Evolutionary conservation across 2,329 filamentous ascomycete genomes (phyloP).

Genomic region (Penicillium sp.): DNA sequence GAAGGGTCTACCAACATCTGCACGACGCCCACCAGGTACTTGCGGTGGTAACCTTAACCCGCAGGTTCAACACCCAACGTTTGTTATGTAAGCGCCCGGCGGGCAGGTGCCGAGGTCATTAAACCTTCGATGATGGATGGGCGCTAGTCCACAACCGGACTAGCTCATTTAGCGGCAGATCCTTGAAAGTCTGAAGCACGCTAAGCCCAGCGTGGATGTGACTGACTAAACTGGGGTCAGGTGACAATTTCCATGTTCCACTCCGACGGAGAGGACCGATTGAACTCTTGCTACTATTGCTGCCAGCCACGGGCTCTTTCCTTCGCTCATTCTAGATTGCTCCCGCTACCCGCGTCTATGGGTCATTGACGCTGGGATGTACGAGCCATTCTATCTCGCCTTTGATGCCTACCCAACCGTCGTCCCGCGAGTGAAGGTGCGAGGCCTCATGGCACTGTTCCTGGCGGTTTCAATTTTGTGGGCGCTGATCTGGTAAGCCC

Average conservation of each 20-base stretch:
- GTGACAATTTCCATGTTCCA: constrained; percentile 10
- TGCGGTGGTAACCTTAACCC: no score
- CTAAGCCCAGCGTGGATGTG: constrained; percentile 6
- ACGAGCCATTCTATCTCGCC: constrained; percentile 42
- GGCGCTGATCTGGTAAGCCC: constrained; percentile 45
- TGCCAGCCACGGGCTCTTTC: constrained; percentile 4
- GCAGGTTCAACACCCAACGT: constrained; percentile 18
- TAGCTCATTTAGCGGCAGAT: constrained; percentile 15
- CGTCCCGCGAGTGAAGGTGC: constrained; percentile 42
- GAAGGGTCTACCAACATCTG: not conserved
- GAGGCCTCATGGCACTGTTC: constrained; percentile 46
- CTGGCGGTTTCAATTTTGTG: constrained; percentile 44
- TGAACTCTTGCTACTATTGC: not conserved
- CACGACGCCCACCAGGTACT: no score
- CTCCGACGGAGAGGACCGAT: constrained; percentile 7
- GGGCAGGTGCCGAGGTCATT: constrained; percentile 14
- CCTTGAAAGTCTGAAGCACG: constrained; percentile 4
- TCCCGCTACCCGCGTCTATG: constrained; percentile 26
- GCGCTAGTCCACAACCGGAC: not conserved
- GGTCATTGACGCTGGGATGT: constrained; percentile 38
- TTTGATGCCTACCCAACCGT: constrained; percentile 43
- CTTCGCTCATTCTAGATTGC: constrained; percentile 1
- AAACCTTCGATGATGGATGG: not conserved
- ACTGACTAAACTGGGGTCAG: constrained; percentile 13
- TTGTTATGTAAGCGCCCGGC: constrained; percentile 16